Conservation (phyloP, 495 filamentous ascomycete species). For the Aspergillus sclerotiicarbonarius region DNA sequence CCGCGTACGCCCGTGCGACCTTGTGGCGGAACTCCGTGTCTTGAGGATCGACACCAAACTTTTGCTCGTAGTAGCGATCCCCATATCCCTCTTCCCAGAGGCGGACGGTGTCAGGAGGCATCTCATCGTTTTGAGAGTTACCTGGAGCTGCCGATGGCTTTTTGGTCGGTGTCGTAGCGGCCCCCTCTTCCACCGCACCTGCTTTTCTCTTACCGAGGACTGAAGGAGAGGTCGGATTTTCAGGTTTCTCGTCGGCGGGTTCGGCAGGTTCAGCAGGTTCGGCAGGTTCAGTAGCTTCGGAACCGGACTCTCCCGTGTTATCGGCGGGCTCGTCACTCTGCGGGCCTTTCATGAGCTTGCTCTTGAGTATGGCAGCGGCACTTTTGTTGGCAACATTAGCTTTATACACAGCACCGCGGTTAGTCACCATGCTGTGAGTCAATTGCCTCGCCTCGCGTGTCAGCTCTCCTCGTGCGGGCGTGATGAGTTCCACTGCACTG, state of each 20-base stretch:
- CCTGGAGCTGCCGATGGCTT: conserved; percentile 40
- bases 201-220: conserved; percentile 61
- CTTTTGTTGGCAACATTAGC: conserved; percentile 91
- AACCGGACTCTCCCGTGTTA: conserved; percentile 13
- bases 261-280: conserved; percentile 15
- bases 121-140: conserved; percentile 54
- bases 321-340: conserved; percentile 23
- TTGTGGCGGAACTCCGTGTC: conserved; percentile 86
- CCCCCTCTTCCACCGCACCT: conserved; percentile 58
- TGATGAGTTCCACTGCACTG: conserved; percentile 56
- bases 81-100: conserved; percentile 96
- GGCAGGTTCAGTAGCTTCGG: conserved; percentile 19
- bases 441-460: conserved; percentile 59
- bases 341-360: conserved; percentile 60
- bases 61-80: conserved; percentile 95
- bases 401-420: conserved; percentile 68
- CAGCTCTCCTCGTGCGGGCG: conserved; percentile 55
- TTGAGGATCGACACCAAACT: conserved; percentile 81
- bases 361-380: conserved; percentile 86
- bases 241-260: conserved; percentile 15
- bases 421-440: conserved; percentile 88
- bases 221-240: conserved; percentile 37
- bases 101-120: conserved; percentile 74
- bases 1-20: conserved; percentile 90
- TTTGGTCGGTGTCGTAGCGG: conserved; percentile 55